Base-by-base conservation (phyloP, 2,329 filamentous ascomycete species). In the Magnaporthiopsis incrustans region DNA sequence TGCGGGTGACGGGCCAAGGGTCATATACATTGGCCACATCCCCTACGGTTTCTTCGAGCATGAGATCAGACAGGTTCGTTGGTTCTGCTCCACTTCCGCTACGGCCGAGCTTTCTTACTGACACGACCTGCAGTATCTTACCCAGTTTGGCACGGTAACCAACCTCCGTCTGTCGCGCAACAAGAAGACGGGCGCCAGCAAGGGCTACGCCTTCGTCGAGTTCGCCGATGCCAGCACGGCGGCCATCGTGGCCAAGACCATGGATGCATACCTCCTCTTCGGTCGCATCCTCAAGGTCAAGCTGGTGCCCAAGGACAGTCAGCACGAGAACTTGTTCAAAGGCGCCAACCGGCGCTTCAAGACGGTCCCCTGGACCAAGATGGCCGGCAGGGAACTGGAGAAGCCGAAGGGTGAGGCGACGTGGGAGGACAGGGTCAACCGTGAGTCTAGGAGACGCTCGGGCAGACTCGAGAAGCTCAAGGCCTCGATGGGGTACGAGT, bases 261-360 rank as follows among this genome's bases (percentile, higher is more conserved):
- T 99, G 95, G 87, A 97, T 81, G 96, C 93, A 78, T 99, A 99
- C 77, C 86, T 98, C 56, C 84, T 99, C 73, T 98, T 97, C 75
- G 91, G 92, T 7, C 94, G 97, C 75, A 90, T 98, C 67, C 82
- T 99, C 70, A 94, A 96, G 77, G 63, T 64, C 8, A 90, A 91
- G 73, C 80, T 87, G 30, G 84, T 97, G 4, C 86, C 91, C 4
- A 79, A 86, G 65, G 91, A 90, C 66, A 87, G 93, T 73, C 80
- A 97, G 58, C 91, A 96, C 74, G 83, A 87, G 30, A 83, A 91
- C 67, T 80, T 97, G 63, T 98, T 92, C 86, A 92, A 95, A 78
- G 92, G 92, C 53, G 91, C 92, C 71, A 94, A 96, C 77, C 87
- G 86, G 71, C 89, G 93, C 64, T 97, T 95, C 83, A 96, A 96